Evolutionary conservation across 2,329 filamentous ascomycete genomes (phyloP), one percentile per base, ranked within the genome.

Genomic region (Pseudocercospora crystallina): DNA sequence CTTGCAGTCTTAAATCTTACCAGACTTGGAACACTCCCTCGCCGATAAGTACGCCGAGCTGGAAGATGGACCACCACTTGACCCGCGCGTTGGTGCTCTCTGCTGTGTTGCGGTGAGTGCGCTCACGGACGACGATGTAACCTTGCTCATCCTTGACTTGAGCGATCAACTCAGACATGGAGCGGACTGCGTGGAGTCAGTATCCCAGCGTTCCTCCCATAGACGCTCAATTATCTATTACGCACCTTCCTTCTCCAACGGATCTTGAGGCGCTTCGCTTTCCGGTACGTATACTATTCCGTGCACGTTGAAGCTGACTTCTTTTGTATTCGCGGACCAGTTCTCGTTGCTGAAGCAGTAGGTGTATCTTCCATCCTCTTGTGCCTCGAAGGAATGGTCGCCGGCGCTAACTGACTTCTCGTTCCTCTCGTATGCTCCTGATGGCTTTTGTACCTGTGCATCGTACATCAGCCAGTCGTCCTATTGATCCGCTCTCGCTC

Each of bases 331-430:
- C 52, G 91, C 90, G 52, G 89, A 89, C 90, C 92, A 99, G 72
- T 94, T 87, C 79, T 97, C 92, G 75, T 99, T 99, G 75, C 94
- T 95, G 77, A 99, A 99, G 83, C 94, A 99, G 83, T 99, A 99
- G 51, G 82, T 78, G 77, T 88, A 96, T 75, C 88, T 90, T 60
- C 94, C 94, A 71, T 99, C 91, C 68, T 84, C 76, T 63, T 80
- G 78, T 44, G 94, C 91, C 34, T 84, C 87, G 75, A 99, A 97
- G 51, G 89, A 89, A 77, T 95, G 90, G 73, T 97, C 92, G 69
- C 94, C 94, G 64, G 88, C 91, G 57, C 91, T 91, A 53, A 94
- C 82, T 53, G 83, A 80, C 72, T 86, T 87, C 69, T 95, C 83
- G 73, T 89, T 86, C 66, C 88, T 80, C 70, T 94, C 85, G 76